Percentiles rank a stretch among this genome's conserved stretches.
These are phyloP conservation scores for Orobanche coerulescens DNA, from an alignment of 257 asterid genomes.

Conservation along the genomic window DNA sequence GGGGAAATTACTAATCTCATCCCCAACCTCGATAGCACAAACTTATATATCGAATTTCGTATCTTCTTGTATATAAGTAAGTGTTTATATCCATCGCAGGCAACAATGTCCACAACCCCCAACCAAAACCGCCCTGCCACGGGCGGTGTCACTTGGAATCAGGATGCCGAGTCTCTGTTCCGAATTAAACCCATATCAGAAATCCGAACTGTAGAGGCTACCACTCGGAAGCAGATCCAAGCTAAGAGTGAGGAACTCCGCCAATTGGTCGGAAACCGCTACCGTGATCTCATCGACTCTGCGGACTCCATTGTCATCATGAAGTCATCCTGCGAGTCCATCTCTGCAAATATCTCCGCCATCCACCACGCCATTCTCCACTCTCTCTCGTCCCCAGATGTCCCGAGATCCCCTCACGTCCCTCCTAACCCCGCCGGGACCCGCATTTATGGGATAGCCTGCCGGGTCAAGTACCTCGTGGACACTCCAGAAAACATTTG, in stretches of 20 bases:
- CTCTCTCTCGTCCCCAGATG: slow-evolving; percentile 59
- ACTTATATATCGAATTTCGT: not conserved
- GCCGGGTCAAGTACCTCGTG: slow-evolving; percentile 95
- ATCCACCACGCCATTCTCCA: slow-evolving; percentile 53
- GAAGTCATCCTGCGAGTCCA: slow-evolving; percentile 86
- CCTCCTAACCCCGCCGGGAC: slow-evolving; percentile 44
- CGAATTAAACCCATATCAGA: slow-evolving; percentile 85
- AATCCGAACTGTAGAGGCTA: slow-evolving; percentile 74
- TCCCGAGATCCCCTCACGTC: slow-evolving; percentile 49
- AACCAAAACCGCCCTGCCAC: slow-evolving; percentile 26
- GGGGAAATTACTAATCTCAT: too few relatives aligned
- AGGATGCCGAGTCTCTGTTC: slow-evolving; percentile 85
- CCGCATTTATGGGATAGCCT: slow-evolving; percentile 73
- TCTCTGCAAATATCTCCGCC: slow-evolving; percentile 61
- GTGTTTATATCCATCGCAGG: slow-evolving; percentile 9
- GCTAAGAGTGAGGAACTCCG: slow-evolving; percentile 96
- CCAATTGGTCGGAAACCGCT: slow-evolving; percentile 84
- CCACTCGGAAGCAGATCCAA: slow-evolving; percentile 88
- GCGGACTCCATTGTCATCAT: slow-evolving; percentile 88
- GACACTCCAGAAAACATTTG: slow-evolving; percentile 97
- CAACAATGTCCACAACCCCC: slow-evolving; percentile 32
- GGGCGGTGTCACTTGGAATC: slow-evolving; percentile 49
- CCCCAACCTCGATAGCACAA: not conserved
- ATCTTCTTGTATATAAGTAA: not conserved
- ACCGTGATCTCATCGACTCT: slow-evolving; percentile 95